phyloP scores from a whole-genome alignment of 768 basidiomycete genomes.

The Naganishia friedmannii region DNA sequence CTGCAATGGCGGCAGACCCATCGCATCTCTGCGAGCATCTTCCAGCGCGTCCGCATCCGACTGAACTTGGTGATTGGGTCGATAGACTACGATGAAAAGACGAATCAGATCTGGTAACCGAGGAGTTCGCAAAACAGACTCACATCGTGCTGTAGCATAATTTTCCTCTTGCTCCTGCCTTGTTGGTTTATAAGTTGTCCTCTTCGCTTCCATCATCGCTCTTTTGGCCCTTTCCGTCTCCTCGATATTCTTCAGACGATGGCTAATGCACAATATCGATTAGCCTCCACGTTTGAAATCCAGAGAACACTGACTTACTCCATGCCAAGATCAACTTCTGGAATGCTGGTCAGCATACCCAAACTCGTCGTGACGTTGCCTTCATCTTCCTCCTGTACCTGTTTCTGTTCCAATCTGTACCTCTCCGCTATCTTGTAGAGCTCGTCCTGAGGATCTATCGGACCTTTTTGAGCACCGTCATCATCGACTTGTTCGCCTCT shows the following conservation, averaged over 20 bases:
- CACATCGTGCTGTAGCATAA: slow-evolving; percentile 82
- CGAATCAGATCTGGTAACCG: neutral
- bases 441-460: slow-evolving; percentile 70
- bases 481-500: slow-evolving; percentile 55
- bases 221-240: slow-evolving; percentile 96
- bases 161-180: slow-evolving; percentile 67
- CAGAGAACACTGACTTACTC: slow-evolving; percentile 64
- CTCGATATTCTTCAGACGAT: slow-evolving; percentile 89
- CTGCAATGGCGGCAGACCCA: slow-evolving; percentile 67
- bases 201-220: slow-evolving; percentile 65
- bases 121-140: slow-evolving; percentile 45
- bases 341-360: slow-evolving; percentile 95
- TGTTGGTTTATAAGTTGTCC: slow-evolving; percentile 54
- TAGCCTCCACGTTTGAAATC: neutral
- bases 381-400: slow-evolving; percentile 63
- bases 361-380: slow-evolving; percentile 90
- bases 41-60: slow-evolving; percentile 81
- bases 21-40: slow-evolving; percentile 81
- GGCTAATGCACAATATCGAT: slow-evolving; percentile 55
- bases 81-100: slow-evolving; percentile 63
- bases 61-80: slow-evolving; percentile 74
- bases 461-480: slow-evolving; percentile 45
- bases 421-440: slow-evolving; percentile 67
- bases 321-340: slow-evolving; percentile 97
- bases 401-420: slow-evolving; percentile 52